phyloP scores from a whole-genome alignment of 2,329 filamentous ascomycete species.

The Fusarium fujikuroi region DNA sequence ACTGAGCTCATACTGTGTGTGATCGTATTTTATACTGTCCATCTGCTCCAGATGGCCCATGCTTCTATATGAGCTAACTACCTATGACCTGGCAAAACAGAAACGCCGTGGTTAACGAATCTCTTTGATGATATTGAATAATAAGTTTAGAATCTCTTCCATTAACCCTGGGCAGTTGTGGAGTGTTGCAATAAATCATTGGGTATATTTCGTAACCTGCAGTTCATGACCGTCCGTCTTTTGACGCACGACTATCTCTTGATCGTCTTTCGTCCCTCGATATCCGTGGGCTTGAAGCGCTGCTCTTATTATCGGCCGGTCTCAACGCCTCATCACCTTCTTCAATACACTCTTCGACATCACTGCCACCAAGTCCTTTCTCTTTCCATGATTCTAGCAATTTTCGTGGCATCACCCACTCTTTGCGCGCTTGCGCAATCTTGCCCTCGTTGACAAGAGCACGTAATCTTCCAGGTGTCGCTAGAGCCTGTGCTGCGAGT shows the following conservation, averaged over 20 bases:
- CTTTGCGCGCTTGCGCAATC: conserved; percentile 66
- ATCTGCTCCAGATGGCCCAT: not conserved
- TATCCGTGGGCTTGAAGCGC: conserved; percentile 33
- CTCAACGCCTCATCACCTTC: conserved; percentile 64
- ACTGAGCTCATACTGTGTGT: conserved; percentile 50
- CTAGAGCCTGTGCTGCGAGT: conserved; percentile 71
- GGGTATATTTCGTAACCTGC: conserved; percentile 37
- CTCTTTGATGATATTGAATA: not conserved
- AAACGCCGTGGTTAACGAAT: not conserved
- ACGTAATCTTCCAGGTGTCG: conserved; percentile 68
- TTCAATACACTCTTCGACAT: conserved; percentile 64
- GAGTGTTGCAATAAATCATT: conserved; percentile 15
- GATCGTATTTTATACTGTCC: not conserved
- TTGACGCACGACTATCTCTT: conserved; percentile 35
- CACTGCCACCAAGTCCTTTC: conserved; percentile 63
- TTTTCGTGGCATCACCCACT: conserved; percentile 65
- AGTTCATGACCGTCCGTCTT: conserved; percentile 29
- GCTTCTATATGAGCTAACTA: not conserved
- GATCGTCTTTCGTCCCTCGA: conserved; percentile 33
- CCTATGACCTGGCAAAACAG: not conserved
- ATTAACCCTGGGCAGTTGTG: not conserved
- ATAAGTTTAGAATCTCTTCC: too few relatives aligned
- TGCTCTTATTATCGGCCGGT: conserved; percentile 25
- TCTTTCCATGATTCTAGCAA: conserved; percentile 66
- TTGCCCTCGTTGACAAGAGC: conserved; percentile 68